A percentile compares a stretch with the other conserved stretches of the same genome.
Conservation (phyloP, 768 basidiomycete species). For the Pulveroboletus sp. region DNA sequence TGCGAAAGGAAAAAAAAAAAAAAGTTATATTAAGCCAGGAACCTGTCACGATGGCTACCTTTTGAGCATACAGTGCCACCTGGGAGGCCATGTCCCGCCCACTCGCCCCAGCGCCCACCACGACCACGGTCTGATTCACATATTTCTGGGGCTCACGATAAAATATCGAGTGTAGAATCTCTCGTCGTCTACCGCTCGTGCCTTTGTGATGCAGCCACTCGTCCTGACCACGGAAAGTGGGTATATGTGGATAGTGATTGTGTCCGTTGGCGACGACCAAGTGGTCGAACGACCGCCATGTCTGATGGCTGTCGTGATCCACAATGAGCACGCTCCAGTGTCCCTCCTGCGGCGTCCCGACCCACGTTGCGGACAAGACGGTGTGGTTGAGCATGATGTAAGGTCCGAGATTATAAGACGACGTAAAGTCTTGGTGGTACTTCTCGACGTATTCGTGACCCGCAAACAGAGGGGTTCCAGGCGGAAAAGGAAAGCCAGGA, state of each 20-base stretch:
- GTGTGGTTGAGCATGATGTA: constrained; percentile 42
- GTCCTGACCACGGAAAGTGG: constrained; percentile 43
- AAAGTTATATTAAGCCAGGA: neutral
- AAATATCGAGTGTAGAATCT: too few species aligned
- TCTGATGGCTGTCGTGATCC: constrained; percentile 16
- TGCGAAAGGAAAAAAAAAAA: neutral
- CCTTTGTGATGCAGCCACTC: constrained; percentile 38
- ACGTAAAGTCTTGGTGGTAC: constrained; percentile 45
- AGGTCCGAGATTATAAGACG: constrained; percentile 34
- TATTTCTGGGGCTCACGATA: too few species aligned
- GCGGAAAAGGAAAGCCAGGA: constrained; percentile 49
- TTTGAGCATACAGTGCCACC: constrained; percentile 34
- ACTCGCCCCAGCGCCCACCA: constrained; percentile 46
- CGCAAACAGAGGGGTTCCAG: constrained; percentile 41
- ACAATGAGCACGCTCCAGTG: constrained; percentile 42
- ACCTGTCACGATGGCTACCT: constrained; percentile 31
- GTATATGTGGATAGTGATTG: constrained; percentile 47
- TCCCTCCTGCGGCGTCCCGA: constrained; percentile 34
- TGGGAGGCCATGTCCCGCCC: constrained; percentile 47
- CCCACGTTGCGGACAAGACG: constrained; percentile 42
- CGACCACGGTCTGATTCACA: constrained; percentile 28
- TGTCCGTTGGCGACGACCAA: constrained; percentile 54
- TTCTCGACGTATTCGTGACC: constrained; percentile 33
- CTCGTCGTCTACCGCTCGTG: too few species aligned
- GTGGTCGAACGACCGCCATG: constrained; percentile 42